Base-by-base conservation (phyloP, 2,329 filamentous ascomycete species). In the Arthrobotrys sphaeroides region DNA sequence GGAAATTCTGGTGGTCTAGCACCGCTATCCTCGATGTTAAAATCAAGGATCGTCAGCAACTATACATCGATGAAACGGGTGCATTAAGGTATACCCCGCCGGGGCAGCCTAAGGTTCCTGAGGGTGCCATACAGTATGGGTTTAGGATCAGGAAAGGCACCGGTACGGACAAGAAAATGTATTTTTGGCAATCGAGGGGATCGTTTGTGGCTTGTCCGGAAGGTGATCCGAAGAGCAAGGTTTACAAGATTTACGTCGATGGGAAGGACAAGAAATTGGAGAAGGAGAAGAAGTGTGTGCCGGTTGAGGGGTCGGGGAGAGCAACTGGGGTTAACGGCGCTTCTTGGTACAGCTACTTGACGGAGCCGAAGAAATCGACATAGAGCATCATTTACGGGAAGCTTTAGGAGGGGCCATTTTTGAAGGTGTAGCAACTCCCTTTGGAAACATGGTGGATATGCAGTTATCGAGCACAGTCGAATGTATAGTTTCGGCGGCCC, bases 1-100 rank as follows among this genome's bases (percentile, higher is more conserved):
- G 33, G 55, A 28, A 28, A 7, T 28, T 60, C n/a, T 60, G 55
- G 55, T 43, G 57, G 7, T 22, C 49, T 10, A 28, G 38, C 18
- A 33, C 38, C 9, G 47, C 38, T 2, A 13, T 67, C 5, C 42
- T 67, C 16, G 40, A 67, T 7, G 45, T 43, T 5, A 13, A 18
- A 18, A 22, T 26, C 45, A 88, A 89, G 3, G 89, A 88, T 24
- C 89, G 89, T 26, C 89, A 91, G 78, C 81, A 84, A 69, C 84
- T 90, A 78, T 91, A 88, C 80, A 84, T 90, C 65, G 83, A 82
- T 2, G 83, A 85, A 2, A 81, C 84, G 22, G 89, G 89, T 5
- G 82, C 84, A 10, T 81, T 91, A 67, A 83, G 84, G 61, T 90
- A 87, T 82, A 87, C 88, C 0, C 75, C 79, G 16, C 84, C 88